These are phyloP conservation scores for Trichoderma simmonsii DNA, from an alignment of 2,329 filamentous ascomycete species.

Conservation along the genomic window DNA sequence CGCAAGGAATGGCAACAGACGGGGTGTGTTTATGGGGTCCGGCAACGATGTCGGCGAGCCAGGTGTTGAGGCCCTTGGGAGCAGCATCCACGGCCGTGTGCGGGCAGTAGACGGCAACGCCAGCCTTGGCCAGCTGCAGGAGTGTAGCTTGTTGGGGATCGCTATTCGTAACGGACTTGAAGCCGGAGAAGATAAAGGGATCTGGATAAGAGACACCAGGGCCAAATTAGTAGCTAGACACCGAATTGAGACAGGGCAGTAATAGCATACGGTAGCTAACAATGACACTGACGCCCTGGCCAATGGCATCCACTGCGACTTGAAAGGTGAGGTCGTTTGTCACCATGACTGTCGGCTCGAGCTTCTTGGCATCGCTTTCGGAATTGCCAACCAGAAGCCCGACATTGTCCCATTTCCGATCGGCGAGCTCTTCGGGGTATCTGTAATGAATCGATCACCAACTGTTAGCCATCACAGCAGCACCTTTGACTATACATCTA, in stretches of 20 bases:
- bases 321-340: conserved; percentile 88
- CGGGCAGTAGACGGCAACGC: conserved; percentile 92
- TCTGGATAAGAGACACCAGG: conserved; percentile 51
- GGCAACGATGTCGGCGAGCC: conserved; percentile 84
- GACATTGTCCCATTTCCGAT: conserved; percentile 95
- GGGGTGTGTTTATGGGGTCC: conserved; percentile 43
- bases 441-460: conserved; percentile 41
- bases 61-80: conserved; percentile 82
- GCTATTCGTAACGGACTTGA: conserved; percentile 81
- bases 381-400: conserved; percentile 64
- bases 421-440: conserved; percentile 85
- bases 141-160: conserved; percentile 87
- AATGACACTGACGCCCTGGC: conserved; percentile 70
- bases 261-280: conserved; percentile 73
- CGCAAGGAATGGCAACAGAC: conserved; percentile 46
- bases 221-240: not conserved
- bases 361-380: conserved; percentile 29
- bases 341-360: conserved; percentile 45
- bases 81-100: conserved; percentile 94
- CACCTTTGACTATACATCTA: not conserved
- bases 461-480: not conserved
- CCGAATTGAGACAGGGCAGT: not conserved
- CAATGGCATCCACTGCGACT: conserved; percentile 87
- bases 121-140: conserved; percentile 75
- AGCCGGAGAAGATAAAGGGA: conserved; percentile 90